Percentiles rank a stretch among this genome's conserved stretches.
Evolutionary conservation across 768 basidiomycete genomes (phyloP).

Genomic region (Rubroboletus satanas): DNA sequence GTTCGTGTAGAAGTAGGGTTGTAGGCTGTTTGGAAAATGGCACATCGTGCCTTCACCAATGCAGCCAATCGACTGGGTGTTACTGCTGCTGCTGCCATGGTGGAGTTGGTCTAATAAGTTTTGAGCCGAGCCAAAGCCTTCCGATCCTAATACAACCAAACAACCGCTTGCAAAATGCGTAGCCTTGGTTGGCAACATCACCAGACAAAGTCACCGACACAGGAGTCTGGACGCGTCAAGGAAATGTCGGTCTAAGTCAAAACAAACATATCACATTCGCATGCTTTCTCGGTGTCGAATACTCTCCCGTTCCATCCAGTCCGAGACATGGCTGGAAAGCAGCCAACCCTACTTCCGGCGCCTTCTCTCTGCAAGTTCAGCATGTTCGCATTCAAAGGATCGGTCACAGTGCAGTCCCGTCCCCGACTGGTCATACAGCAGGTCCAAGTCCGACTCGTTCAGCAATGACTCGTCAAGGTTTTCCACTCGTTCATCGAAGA

Average conservation of each 20-base stretch:
- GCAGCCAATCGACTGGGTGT: constrained; percentile 51
- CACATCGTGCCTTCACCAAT: constrained; percentile 61
- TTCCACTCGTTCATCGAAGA: neutral
- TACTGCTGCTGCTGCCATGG: constrained; percentile 36
- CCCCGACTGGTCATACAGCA: constrained; percentile 1
- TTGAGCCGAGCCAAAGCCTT: constrained; percentile 13
- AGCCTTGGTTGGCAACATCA: too few relatives aligned
- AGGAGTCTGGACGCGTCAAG: neutral
- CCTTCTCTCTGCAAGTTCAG: constrained; percentile 4
- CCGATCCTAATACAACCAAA: constrained; percentile 31
- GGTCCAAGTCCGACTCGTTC: neutral
- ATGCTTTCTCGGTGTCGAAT: constrained; percentile 26
- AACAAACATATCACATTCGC: neutral
- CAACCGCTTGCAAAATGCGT: constrained; percentile 1
- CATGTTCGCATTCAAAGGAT: neutral
- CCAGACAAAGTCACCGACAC: neutral
- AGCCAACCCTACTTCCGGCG: constrained; percentile 21
- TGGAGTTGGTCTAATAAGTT: neutral
- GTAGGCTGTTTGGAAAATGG: constrained; percentile 83
- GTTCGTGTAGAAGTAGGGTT: constrained; percentile 81
- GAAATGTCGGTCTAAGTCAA: neutral
- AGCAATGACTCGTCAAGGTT: neutral
- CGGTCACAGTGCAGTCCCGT: neutral
- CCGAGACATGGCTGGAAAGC: constrained; percentile 18
- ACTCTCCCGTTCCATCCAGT: constrained; percentile 7